Conservation (phyloP, 345 rosid species). For the Arabidopsis arenosa region DNA sequence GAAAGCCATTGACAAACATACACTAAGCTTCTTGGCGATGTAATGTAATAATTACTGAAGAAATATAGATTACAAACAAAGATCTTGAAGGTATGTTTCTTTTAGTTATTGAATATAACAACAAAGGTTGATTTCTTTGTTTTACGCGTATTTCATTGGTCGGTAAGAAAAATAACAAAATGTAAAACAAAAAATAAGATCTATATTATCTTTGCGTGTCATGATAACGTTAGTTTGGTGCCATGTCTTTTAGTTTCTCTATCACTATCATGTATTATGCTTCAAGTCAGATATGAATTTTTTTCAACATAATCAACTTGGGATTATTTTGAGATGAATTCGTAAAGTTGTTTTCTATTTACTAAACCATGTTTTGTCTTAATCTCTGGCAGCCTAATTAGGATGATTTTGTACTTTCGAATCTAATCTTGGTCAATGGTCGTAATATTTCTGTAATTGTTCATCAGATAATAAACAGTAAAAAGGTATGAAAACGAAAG, state of each 20-base stretch:
- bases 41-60: conserved; percentile 10
- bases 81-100: conserved; percentile 30
- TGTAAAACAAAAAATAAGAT: conserved; percentile 7
- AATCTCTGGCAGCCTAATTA: background rate
- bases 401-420: conserved; percentile 7
- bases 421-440: conserved; percentile 1
- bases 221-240: conserved; percentile 40
- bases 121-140: conserved; percentile 10
- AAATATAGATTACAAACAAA: conserved; percentile 19
- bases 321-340: conserved; percentile 5
- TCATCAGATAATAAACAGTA: conserved; percentile 22
- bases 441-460: conserved; percentile 10
- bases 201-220: conserved; percentile 30
- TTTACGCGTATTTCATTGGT: conserved; percentile 29
- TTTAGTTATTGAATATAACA: conserved; percentile 8
- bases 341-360: background rate
- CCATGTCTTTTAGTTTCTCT: conserved; percentile 39
- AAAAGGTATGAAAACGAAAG: conserved; percentile 5
- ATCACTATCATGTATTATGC: conserved; percentile 39
- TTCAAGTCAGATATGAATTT: conserved; percentile 29
- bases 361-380: background rate
- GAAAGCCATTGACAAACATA: conserved; percentile 33
- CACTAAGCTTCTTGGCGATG: conserved; percentile 20
- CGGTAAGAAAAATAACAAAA: conserved; percentile 6
- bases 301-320: background rate